Evolutionary conservation across 768 basidiomycete genomes (phyloP).

Genomic region (Panaeolus cyanescens): DNA sequence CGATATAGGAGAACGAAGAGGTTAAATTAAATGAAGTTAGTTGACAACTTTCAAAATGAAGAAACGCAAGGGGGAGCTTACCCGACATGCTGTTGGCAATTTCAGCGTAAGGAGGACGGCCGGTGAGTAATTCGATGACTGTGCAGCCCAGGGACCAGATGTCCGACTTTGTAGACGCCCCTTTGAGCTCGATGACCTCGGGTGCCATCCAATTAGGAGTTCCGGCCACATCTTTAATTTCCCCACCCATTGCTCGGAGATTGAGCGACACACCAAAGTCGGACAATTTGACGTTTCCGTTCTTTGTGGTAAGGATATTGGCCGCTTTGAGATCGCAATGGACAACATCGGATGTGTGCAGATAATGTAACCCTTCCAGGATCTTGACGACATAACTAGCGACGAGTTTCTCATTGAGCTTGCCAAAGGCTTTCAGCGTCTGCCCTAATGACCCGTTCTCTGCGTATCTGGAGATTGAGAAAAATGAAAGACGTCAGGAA

Average conservation of each 20-base stretch:
- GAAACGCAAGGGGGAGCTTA: constrained; percentile 31
- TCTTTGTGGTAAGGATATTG: constrained; percentile 98
- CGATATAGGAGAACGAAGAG: constrained; percentile 12
- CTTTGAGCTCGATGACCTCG: constrained; percentile 94
- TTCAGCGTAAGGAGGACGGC: constrained; percentile 89
- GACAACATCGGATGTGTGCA: constrained; percentile 87
- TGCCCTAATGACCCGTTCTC: constrained; percentile 96
- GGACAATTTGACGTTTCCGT: constrained; percentile 93
- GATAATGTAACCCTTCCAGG: constrained; percentile 91
- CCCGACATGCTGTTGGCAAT: constrained; percentile 90
- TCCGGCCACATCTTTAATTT: constrained; percentile 85
- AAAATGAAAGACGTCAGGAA: constrained; percentile 4
- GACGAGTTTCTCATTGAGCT: constrained; percentile 89
- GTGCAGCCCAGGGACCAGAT: constrained; percentile 97
- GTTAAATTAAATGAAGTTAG: constrained; percentile 1
- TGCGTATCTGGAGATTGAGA: constrained; percentile 66
- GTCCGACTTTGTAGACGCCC: constrained; percentile 90
- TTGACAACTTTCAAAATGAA: constrained; percentile 5
- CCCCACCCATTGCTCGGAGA: constrained; percentile 84
- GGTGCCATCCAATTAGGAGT: constrained; percentile 99
- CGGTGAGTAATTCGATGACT: constrained; percentile 91
- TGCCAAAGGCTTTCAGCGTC: constrained; percentile 91
- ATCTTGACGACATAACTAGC: constrained; percentile 96
- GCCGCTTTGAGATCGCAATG: constrained; percentile 99
- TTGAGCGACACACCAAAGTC: constrained; percentile 99